A percentile compares a stretch with the other conserved stretches of the same genome.
These are phyloP conservation scores for Plantago major DNA, from an alignment of 257 asterid genomes.

Conservation along the genomic window DNA sequence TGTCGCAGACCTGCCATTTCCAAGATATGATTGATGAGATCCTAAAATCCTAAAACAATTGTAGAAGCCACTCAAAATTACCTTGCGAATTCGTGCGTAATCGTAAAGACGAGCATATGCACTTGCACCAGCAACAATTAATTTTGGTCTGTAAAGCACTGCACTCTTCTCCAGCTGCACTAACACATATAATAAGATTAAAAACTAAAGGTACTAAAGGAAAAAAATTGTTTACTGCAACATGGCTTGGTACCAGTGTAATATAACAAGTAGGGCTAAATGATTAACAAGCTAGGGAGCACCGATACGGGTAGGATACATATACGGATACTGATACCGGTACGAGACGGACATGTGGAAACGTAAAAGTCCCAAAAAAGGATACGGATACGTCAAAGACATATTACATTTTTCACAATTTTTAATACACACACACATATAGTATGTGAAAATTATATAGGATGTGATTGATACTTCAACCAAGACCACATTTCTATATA, in stretches of 20 bases:
- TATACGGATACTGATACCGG: too few species aligned
- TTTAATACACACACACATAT: too few species aligned
- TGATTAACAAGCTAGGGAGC: constrained; percentile 5
- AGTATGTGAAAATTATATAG: too few species aligned
- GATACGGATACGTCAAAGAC: neutral
- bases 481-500: too few species aligned
- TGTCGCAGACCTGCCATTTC: constrained; percentile 79
- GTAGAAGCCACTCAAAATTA: constrained; percentile 18
- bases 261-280: neutral
- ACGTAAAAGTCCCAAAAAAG: neutral
- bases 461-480: too few species aligned
- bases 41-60: neutral
- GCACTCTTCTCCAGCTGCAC: constrained; percentile 94
- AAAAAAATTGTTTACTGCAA: neutral
- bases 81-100: constrained; percentile 90
- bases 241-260: neutral
- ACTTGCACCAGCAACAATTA: constrained; percentile 98
- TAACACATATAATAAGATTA: constrained; percentile 2
- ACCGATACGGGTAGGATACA: too few species aligned
- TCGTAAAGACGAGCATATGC: constrained; percentile 94
- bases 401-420: too few species aligned
- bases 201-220: neutral
- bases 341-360: too few species aligned
- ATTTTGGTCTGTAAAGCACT: constrained; percentile 82
- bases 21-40: constrained; percentile 6